Evolutionary conservation across 1,139 yeast genomes (phyloP), one percentile per base, ranked within the genome.

Genomic region (Sugiyamaella grinbergsii): DNA sequence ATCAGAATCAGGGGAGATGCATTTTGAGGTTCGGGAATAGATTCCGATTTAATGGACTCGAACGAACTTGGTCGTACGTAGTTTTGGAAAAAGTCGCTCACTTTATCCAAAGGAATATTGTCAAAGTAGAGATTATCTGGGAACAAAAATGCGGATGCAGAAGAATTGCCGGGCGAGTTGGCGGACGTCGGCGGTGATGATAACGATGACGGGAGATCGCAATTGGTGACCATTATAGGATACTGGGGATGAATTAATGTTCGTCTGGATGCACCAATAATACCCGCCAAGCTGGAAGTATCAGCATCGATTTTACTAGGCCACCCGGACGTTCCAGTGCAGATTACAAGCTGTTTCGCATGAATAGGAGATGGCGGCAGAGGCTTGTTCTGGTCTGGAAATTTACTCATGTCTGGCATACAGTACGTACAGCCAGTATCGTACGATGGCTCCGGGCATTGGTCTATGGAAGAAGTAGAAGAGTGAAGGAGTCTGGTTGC

Each of bases 391-490:
- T 37, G 42, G 23, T 24, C 28, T 38, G 26, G 56, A 52, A 42
- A 61, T 51, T 40, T 49, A 44, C 28, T 29, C 40, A 54, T 52
- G 72, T 63, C 62, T 0, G 81, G 82, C 52, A 66, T 63, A 59
- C 91, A 83, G 56, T 69, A 72, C 0, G 86, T 81, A 61, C 88
- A 83, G 0, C 86, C 87, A 0, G 85, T 80, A 54, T 82, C 84
- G 47, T 68, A 68, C 7, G 47, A 55, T 0, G 86, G 85, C 5
- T 66, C 62, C 0, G 87, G 86, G 57, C 85, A 80, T 36, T 53
- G 52, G 3, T 54, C 60, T 4, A 59, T 29, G 5, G 47, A 18
- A 22, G 49, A 43, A 15, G n/a, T 20, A 37, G 22, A 18, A 13
- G 33, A 6, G 13, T 40, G 43, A 13, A 38, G 18, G 32, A 15